Evolutionary conservation across 768 basidiomycete genomes (phyloP), one percentile per base, ranked within the genome.

Genomic region (Solioccasus polychromus): DNA sequence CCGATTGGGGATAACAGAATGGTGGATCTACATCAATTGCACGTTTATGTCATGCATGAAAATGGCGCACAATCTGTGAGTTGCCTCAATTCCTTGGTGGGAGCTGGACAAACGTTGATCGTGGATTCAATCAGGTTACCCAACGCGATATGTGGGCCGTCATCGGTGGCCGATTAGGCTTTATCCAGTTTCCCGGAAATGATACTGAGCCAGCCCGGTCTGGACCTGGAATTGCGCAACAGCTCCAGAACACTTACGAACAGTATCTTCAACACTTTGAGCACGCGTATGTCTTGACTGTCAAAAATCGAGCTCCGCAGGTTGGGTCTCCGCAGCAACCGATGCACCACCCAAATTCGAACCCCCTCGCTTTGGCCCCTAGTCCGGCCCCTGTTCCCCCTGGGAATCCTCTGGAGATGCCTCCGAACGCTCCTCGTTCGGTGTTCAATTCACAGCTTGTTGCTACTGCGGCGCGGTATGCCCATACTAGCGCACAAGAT

Each of bases 161-260:
- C 35, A 77, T 89, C 45, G 87, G 77, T 15, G 86, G 76, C n/a
- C 75, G 74, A 19, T 70, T 89, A 63, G 82, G 79, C 15, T 79
- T 82, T 54, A 73, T 82, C 3, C 73, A 81, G 42, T 85, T 87
- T 52, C 81, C 81, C 3, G 82, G 73, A 4, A 76, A 67, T 10
- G 81, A 78, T 1, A 62, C 69, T 4, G 81, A 85, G 49, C 83
- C 85, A 10, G 71, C 78, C 5, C 80, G 77, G 53, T 73, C 75
- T 22, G 82, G 81, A 4, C 85, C 84, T 2, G 80, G 66, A 19
- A 71, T 78, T 24, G 86, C 83, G 0, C 74, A 75, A 40, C 78
- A 79, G 20, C 65, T 89, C 4, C 72, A 75, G 1, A 72, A 77
- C 50, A 71, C 80, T 20, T 88, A 88, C 65, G 75, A 76, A 43